These are phyloP conservation scores for Beauveria brongniartii DNA, from an alignment of 2,329 filamentous ascomycete genomes.

Conservation along the genomic window DNA sequence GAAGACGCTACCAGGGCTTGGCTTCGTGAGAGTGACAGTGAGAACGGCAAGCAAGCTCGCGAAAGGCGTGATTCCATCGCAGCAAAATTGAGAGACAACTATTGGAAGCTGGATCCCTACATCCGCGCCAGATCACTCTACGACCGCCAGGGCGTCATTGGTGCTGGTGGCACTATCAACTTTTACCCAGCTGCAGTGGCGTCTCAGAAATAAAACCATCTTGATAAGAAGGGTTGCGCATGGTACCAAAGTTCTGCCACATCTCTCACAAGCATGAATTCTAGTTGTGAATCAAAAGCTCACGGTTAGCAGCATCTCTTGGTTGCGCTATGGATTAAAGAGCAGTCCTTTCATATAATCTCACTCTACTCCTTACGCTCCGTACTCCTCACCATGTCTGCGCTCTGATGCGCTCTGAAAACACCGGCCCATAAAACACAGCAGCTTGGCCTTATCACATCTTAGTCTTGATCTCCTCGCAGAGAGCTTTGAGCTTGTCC, in stretches of 20 bases:
- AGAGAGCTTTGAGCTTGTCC: slow-evolving; percentile 70
- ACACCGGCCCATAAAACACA: not conserved
- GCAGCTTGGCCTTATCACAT: slow-evolving; percentile 48
- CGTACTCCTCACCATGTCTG: not conserved
- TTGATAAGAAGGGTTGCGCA: not conserved
- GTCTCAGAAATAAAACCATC: slow-evolving; percentile 8
- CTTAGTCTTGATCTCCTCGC: slow-evolving; percentile 81
- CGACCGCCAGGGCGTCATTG: slow-evolving; percentile 69
- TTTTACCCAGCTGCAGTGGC: slow-evolving; percentile 48
- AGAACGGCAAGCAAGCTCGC: slow-evolving; percentile 39
- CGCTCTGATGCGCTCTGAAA: not conserved
- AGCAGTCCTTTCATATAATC: not conserved
- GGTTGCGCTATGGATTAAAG: not conserved
- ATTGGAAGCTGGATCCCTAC: slow-evolving; percentile 87
- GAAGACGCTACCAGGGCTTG: slow-evolving; percentile 69
- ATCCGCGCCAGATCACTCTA: slow-evolving; percentile 76
- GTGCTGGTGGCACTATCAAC: slow-evolving; percentile 56
- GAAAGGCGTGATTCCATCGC: slow-evolving; percentile 54
- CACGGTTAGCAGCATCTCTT: not conserved
- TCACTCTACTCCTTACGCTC: not conserved
- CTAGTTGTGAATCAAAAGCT: too few relatives aligned
- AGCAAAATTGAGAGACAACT: slow-evolving; percentile 58
- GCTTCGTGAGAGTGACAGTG: slow-evolving; percentile 45
- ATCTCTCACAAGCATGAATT: not conserved
- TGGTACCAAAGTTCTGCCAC: not conserved